Base-by-base conservation (phyloP, 78 protist genomes). In the Anaeramoeba flamelloides region DNA sequence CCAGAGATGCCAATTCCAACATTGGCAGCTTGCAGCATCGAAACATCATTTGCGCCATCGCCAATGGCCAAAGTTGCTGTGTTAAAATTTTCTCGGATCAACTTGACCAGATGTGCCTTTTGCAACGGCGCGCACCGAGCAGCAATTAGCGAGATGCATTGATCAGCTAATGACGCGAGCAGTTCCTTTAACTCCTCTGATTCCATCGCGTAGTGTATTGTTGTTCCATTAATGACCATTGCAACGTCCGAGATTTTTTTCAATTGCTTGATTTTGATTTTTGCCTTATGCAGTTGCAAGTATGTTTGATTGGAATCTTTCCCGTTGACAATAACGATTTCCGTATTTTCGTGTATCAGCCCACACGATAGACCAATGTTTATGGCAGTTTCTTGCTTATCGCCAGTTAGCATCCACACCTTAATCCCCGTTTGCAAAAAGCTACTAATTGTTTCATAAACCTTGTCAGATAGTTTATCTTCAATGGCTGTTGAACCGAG, bases 401-500 rank as follows among this genome's bases (percentile, higher is more conserved):
- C 69, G 69, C 69, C 69, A 26, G 69, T 53, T 53, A 53, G 17
- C 69, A 53, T 53, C 69, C 69, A 53, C 8, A 53, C 69, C 17
- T 53, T 53, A 17, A 53, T 53, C 8, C 17, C 17, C 69, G 69
- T 17, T 26, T 8, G 34, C 8, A 53, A 53, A 53, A 53, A 53
- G 17, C 34, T 53, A 26, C 22, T 30, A 32, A 88, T 88, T 1
- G 86, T 41, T 32, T 77, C 38, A 2, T 84, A 83, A n/a, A 85
- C 87, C 30, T 37, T 77, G 0, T 89, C 93, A 79, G 95, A 98
- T 69, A 97, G 84, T 85, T 86, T 81, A 82, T 95, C 98, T 79
- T 95, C 97, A 77, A 95, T 90, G 1, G 96, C 99, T 0, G 98
- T 90, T 22, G 86, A 84, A 3, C 98, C 99, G 0, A 93, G 65